Percentiles rank a stretch among this genome's conserved stretches.
These are phyloP conservation scores for Dillenia suffruticosa DNA, from an alignment of 164 flowering plant species.

Conservation along the genomic window DNA sequence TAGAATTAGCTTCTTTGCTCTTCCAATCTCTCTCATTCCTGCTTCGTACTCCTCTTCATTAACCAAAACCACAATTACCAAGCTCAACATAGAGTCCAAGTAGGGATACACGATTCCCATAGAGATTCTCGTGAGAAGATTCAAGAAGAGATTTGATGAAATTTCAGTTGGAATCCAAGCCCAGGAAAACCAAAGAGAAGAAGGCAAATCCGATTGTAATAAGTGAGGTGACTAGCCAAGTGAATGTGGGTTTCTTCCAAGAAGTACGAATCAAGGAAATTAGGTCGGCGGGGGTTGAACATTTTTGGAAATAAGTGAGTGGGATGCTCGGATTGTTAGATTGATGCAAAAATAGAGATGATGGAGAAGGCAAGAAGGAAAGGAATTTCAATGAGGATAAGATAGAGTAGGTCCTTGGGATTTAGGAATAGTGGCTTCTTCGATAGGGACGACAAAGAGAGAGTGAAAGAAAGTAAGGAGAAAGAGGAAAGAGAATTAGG, in stretches of 20 bases:
- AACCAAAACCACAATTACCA: slow-evolving; percentile 15
- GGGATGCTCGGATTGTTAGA: slow-evolving; percentile 4
- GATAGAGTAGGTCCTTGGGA: background rate
- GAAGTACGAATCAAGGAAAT: slow-evolving; percentile 1
- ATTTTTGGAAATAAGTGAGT: slow-evolving; percentile 1
- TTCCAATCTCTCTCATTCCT: slow-evolving; percentile 15
- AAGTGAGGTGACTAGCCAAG: slow-evolving; percentile 12
- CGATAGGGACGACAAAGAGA: slow-evolving; percentile 1
- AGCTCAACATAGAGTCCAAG: slow-evolving; percentile 7
- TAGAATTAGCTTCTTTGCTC: slow-evolving; percentile 13
- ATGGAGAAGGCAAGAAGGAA: slow-evolving; percentile 7
- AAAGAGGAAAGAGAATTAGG: slow-evolving; percentile 2
- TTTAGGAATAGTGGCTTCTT: background rate
- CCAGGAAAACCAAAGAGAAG: background rate
- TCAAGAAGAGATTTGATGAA: no score
- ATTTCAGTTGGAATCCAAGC: no score
- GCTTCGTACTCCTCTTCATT: slow-evolving; percentile 11
- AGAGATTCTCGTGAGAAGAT: no score
- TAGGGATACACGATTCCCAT: background rate
- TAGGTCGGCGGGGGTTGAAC: slow-evolving; percentile 4
- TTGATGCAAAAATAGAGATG: slow-evolving; percentile 7
- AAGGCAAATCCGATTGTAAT: background rate
- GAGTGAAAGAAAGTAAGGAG: slow-evolving; percentile 7
- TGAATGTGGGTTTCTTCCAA: slow-evolving; percentile 21
- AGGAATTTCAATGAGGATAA: slow-evolving; percentile 6